These are phyloP conservation scores for Auriscalpium microsporum DNA, from an alignment of 768 basidiomycete species.

Conservation along the genomic window DNA sequence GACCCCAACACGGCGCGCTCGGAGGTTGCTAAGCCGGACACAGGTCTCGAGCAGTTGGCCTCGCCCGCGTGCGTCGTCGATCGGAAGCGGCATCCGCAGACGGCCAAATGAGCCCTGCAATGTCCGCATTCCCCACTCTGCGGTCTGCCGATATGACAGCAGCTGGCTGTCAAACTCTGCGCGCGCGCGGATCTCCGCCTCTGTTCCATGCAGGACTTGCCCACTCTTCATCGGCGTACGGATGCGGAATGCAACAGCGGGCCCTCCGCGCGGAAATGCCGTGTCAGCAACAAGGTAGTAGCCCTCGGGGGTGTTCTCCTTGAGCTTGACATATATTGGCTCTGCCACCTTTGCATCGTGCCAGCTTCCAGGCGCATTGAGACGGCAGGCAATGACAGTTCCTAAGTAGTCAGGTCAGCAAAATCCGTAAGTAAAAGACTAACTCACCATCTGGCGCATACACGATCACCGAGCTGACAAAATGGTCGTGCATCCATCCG, in stretches of 20 bases:
- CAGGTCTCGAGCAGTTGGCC: slow-evolving; percentile 29
- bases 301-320: slow-evolving; percentile 27
- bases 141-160: slow-evolving; percentile 37
- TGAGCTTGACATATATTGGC: slow-evolving; percentile 30
- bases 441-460: slow-evolving; percentile 20
- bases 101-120: slow-evolving; percentile 40
- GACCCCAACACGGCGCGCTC: slow-evolving; percentile 27
- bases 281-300: slow-evolving; percentile 38
- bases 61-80: slow-evolving; percentile 20
- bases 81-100: slow-evolving; percentile 32
- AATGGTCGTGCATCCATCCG: background rate
- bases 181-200: slow-evolving; percentile 18
- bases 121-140: slow-evolving; percentile 42
- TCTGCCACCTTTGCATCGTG: slow-evolving; percentile 36
- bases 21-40: slow-evolving; percentile 29
- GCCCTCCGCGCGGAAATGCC: slow-evolving; percentile 34
- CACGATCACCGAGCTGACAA: background rate
- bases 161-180: slow-evolving; percentile 30
- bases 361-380: slow-evolving; percentile 42
- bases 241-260: slow-evolving; percentile 26
- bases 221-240: slow-evolving; percentile 31
- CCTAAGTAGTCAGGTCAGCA: slow-evolving; percentile 17
- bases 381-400: slow-evolving; percentile 23
- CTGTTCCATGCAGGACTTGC: slow-evolving; percentile 4
- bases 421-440: background rate